Base-by-base conservation (phyloP, 106 monocot species). In the Dendrobium huoshanense region DNA sequence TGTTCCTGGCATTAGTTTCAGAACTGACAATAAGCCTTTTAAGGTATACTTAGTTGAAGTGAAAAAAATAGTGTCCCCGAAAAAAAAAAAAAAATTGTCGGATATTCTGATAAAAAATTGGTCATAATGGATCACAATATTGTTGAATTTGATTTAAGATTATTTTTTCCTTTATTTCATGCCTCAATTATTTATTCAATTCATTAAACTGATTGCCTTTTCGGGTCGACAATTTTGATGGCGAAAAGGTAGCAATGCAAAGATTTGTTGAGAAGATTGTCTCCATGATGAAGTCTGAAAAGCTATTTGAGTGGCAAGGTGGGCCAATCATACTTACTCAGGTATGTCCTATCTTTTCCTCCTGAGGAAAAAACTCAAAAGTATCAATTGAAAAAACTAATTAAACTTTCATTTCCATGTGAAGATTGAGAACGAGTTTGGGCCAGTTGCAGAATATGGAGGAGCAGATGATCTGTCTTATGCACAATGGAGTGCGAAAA, bases 21-120 rank as follows among this genome's bases (percentile, higher is more conserved):
- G 97, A 81, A 97, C 97, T 45, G 92, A 97, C 75, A 97, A 97
- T 83, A 89, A 80, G 54, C 96, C 96, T 77, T 97, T 97, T 84
- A 97, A 97, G 94, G 96, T 94, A 51, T 37, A 37, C 37, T 37
- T 37, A 33, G 33, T 33, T 33, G 33, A 33, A 33, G 33, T 33
- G 33, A 33, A 33, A 33, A 33, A 33, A 33, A 33, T n/a, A n/a
- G n/a, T n/a, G n/a, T 1, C 31, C 31, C 31, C 31, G 1, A 31
- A 31, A 31, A 31, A 31, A 31, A 31, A 31, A 31, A 31, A 31
- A 33, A 33, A 1, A 1, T 0, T 31, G 33, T 33, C 33, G 33
- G 33, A 33, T 33, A 33, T 33, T 33, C 33, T 33, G 33, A 33
- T 33, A 0, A 33, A 33, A 33, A 33, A 1, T 33, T 33, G 33